Conservation (phyloP, 495 filamentous ascomycete species). For the Talaromyces trachyspermus region DNA sequence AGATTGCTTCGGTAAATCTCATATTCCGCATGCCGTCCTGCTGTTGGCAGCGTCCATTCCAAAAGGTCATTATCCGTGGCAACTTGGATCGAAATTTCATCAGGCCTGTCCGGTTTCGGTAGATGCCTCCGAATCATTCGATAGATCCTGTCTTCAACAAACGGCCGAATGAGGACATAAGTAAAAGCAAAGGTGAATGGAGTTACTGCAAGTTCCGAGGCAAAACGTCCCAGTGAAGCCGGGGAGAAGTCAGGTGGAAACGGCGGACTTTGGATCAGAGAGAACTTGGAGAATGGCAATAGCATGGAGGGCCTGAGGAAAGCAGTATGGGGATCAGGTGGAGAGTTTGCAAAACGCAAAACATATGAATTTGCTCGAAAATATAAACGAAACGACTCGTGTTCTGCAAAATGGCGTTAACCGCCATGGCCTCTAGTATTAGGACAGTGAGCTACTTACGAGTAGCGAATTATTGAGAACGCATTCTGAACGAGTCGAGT, state of each 20-base stretch:
- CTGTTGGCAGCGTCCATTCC: slow-evolving; percentile 39
- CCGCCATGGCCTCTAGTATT: neutral
- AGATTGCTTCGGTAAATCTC: slow-evolving; percentile 33
- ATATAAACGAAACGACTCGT: slow-evolving; percentile 28
- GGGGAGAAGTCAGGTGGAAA: slow-evolving; percentile 26
- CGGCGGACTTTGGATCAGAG: slow-evolving; percentile 25
- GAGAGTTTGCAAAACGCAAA: slow-evolving; percentile 41
- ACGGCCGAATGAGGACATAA: slow-evolving; percentile 32
- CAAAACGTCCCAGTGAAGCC: slow-evolving; percentile 19
- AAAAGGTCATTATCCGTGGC: slow-evolving; percentile 41
- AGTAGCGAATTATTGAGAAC: slow-evolving; percentile 25
- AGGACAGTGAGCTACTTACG: slow-evolving; percentile 10
- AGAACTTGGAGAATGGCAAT: slow-evolving; percentile 30
- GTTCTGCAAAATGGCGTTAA: slow-evolving; percentile 22
- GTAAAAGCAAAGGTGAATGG: slow-evolving; percentile 30
- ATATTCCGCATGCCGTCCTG: slow-evolving; percentile 36
- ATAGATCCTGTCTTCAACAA: slow-evolving; percentile 38
- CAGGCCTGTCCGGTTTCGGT: slow-evolving; percentile 36
- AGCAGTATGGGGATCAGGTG: slow-evolving; percentile 30
- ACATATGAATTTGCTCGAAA: slow-evolving; percentile 43
- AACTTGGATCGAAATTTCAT: slow-evolving; percentile 39
- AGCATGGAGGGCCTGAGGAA: slow-evolving; percentile 23
- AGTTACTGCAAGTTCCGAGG: slow-evolving; percentile 22
- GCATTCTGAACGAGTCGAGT: slow-evolving; percentile 22
- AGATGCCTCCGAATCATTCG: slow-evolving; percentile 35